Evolutionary conservation across 768 basidiomycete genomes (phyloP).

Genomic region (Mycena filopes): DNA sequence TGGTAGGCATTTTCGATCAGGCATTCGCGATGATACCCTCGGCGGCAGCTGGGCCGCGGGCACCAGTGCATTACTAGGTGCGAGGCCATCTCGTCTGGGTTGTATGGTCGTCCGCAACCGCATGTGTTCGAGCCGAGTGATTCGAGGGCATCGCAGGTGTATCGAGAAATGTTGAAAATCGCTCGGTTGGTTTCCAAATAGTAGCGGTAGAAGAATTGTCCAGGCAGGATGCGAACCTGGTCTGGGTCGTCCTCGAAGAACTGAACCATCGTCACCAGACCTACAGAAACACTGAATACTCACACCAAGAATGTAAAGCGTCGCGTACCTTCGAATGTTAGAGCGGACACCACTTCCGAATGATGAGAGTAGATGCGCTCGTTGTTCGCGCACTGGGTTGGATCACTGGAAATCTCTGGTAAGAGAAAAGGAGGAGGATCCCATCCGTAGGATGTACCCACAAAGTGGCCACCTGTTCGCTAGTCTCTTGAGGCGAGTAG

Average conservation of each 20-base stretch:
- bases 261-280: not conserved
- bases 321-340: constrained; percentile 4
- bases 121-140: not conserved
- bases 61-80: constrained; percentile 27
- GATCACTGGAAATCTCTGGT: not conserved
- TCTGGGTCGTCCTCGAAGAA: constrained; percentile 24
- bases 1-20: not conserved
- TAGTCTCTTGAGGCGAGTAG: constrained; percentile 13
- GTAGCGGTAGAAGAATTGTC: constrained; percentile 23
- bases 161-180: not conserved
- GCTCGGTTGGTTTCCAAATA: constrained; percentile 9
- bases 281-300: not conserved
- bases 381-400: not conserved
- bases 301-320: not conserved
- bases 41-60: constrained; percentile 17
- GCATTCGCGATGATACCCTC: constrained; percentile 14
- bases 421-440: too few species aligned
- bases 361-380: constrained; percentile 29
- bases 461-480: constrained; percentile 10
- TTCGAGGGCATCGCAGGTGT: not conserved
- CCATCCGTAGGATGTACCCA: too few species aligned
- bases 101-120: constrained; percentile 17
- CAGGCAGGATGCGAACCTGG: constrained; percentile 3
- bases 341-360: constrained; percentile 12
- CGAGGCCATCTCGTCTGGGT: constrained; percentile 10